Evolutionary conservation across 2,329 filamentous ascomycete species (phyloP).

Genomic region (Pyricularia sp.): DNA sequence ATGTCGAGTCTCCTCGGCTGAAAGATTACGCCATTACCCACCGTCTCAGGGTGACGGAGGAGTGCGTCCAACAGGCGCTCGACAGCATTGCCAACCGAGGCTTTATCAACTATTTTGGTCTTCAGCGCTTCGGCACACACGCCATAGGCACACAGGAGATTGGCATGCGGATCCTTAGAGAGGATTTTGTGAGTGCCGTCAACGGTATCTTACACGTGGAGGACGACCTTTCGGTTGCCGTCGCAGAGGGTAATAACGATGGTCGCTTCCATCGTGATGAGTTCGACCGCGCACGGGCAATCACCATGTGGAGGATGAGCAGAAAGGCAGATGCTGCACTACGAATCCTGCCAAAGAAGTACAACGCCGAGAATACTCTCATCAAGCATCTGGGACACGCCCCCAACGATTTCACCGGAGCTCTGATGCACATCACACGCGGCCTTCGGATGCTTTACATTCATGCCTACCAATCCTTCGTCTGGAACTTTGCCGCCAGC

Average conservation of each 20-base stretch:
- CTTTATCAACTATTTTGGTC: constrained; percentile 95
- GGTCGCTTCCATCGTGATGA: constrained; percentile 59
- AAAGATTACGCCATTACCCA: constrained; percentile 36
- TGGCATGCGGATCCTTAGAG: constrained; percentile 74
- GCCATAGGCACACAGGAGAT: constrained; percentile 75
- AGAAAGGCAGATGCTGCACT: constrained; percentile 52
- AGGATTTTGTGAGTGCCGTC: constrained; percentile 72
- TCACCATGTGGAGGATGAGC: constrained; percentile 61
- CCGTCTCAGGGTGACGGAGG: constrained; percentile 30
- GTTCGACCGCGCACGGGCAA: constrained; percentile 65
- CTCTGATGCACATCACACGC: constrained; percentile 69
- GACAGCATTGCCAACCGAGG: constrained; percentile 61
- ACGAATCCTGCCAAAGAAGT: constrained; percentile 65
- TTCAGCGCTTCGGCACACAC: constrained; percentile 94
- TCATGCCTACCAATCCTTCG: constrained; percentile 88
- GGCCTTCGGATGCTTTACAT: constrained; percentile 89
- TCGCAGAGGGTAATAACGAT: constrained; percentile 10
- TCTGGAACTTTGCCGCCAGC: constrained; percentile 85
- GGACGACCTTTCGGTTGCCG: constrained; percentile 37
- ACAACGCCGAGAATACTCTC: constrained; percentile 68
- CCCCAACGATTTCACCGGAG: constrained; percentile 65
- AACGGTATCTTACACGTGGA: constrained; percentile 69
- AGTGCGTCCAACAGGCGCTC: constrained; percentile 50
- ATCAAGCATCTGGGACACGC: constrained; percentile 63
- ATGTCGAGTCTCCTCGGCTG: constrained; percentile 55